Base-by-base conservation (phyloP, 768 basidiomycete genomes). In the Amylocystis lapponica region DNA sequence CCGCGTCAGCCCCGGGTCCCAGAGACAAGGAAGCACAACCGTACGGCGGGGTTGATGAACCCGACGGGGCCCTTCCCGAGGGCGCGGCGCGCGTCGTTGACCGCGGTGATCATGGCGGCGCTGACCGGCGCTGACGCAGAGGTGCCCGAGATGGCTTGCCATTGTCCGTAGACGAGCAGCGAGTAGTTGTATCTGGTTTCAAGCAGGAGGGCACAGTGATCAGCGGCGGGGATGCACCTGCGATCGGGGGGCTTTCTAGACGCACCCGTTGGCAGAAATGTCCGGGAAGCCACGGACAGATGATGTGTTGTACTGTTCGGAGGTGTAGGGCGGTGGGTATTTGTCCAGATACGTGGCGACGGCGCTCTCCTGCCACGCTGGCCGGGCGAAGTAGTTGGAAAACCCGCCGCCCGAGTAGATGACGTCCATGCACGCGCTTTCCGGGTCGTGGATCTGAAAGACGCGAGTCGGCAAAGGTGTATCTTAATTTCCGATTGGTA, bases 1-100 rank as follows among this genome's bases (percentile, higher is more conserved):
- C 14, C 5, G 19, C 10, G 17, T 7, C 9, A 25, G 17, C 16
- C 8, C 17, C 10, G 13, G 8, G 9, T 5, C 1, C 27, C 16
- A 41, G 16, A 32, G 16, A 14, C 12, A 20, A 35, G 31, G 31
- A 13, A 21, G 27, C 4, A 5, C 2, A 43, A 9, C 63, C 70
- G 14, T 59, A 79, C 83, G 25, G 81, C 79, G 27, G 83, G 83
- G 54, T 86, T 86, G 48, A 86, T 74, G 53, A 62, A 65, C 8
- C 63, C 66, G 16, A 69, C 54, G 1, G 66, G 62, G 19, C 49
- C 46, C 50, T 67, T 67, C n/a, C 62, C 59, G 9, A 45, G 36
- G 3, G 62, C 57, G 23, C 66, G 47, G 14, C 67, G 63, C 3
- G 65, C 66, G 43, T 67, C 65, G 53, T 68, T 68, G 38, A 68